Base-by-base conservation (phyloP, 345 rosid species). In the Aquilaria sinensis region DNA sequence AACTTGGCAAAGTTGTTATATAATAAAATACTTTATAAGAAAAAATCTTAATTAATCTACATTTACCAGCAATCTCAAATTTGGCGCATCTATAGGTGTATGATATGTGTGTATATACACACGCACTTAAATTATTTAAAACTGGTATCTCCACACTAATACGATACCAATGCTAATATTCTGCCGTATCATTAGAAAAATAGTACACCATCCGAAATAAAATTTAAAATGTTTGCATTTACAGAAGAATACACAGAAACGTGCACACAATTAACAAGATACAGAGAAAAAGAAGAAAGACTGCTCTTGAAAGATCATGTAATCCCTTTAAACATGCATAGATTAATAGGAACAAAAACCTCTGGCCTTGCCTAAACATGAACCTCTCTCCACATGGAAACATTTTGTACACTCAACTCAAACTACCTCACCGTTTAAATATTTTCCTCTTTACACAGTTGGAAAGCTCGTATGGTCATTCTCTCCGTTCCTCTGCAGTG, bases 371-470 rank as follows among this genome's bases (percentile, higher is more conserved):
- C 61, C 83, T 74, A 78, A 67, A 73, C 78, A 79, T 80, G 52
- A 75, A 73, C 79, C 76, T 73, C 85, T 79, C 92, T 79, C 81
- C 67, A 76, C 76, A 74, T 58, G 56, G 76, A 80, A 72, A 69
- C 69, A 61, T 37, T 70, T 78, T 84, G 74, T 84, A 81, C 83
- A 77, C 74, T 82, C 75, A 74, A 62, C 63, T 71, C 66, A 70
- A 70, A 74, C 77, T 72, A 77, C 71, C 85, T 74, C 77, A 62
- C 62, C 71, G 63, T 69, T 67, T 65, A 14, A 47, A 64, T 65
- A 67, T 75, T 85, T 78, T 82, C 8, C 43, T 69, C 74, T 85
- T 78, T 83, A 85, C 90, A 85, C 73, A 79, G 74, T 74, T 73
- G 46, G 65, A 67, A 70, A 75, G 23, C 78, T 61, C 53, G 70